Conservation (phyloP, 1,284 basidiomycete genomes). For the Marasmius sp. region DNA sequence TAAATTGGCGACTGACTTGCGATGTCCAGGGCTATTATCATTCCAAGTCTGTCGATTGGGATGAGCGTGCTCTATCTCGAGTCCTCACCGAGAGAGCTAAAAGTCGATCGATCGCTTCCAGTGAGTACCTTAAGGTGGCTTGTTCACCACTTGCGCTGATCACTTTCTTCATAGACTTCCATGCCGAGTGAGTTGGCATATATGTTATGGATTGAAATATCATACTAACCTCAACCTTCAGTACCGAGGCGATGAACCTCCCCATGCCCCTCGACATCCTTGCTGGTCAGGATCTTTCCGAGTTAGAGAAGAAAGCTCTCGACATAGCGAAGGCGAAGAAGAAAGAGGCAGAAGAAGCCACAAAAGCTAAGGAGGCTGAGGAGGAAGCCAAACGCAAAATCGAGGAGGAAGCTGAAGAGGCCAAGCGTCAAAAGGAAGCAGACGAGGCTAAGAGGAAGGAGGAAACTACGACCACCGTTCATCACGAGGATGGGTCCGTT, state of each 20-base stretch:
- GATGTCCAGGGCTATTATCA: conserved; percentile 5
- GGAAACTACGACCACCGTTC: conserved; percentile 9
- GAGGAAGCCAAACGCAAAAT: conserved; percentile 11
- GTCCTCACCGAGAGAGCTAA: conserved; percentile 40
- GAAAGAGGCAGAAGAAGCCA: conserved; percentile 10
- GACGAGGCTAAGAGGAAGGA: conserved; percentile 14
- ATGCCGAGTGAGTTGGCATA: conserved; percentile 28
- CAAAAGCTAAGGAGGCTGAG: conserved; percentile 1
- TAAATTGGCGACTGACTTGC: not conserved
- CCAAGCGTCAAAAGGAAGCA: conserved; percentile 14
- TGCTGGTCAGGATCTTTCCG: conserved; percentile 36
- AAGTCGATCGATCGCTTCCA: conserved; percentile 45
- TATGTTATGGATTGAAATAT: not conserved
- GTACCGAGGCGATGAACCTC: conserved; percentile 24
- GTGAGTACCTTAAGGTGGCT: conserved; percentile 25
- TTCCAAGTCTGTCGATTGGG: conserved; percentile 2
- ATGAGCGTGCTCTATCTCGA: conserved; percentile 16
- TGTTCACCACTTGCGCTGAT: not conserved
- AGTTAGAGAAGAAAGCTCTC: conserved; percentile 26
- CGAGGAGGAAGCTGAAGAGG: conserved; percentile 13
- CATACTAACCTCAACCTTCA: conserved; percentile 10
- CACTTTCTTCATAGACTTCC: conserved; percentile 31
- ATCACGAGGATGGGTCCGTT: not conserved
- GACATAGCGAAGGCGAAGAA: conserved; percentile 17
- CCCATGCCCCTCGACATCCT: conserved; percentile 33